Evolutionary conservation across 2,329 filamentous ascomycete species (phyloP).

Genomic region (Aureobasidium musti): DNA sequence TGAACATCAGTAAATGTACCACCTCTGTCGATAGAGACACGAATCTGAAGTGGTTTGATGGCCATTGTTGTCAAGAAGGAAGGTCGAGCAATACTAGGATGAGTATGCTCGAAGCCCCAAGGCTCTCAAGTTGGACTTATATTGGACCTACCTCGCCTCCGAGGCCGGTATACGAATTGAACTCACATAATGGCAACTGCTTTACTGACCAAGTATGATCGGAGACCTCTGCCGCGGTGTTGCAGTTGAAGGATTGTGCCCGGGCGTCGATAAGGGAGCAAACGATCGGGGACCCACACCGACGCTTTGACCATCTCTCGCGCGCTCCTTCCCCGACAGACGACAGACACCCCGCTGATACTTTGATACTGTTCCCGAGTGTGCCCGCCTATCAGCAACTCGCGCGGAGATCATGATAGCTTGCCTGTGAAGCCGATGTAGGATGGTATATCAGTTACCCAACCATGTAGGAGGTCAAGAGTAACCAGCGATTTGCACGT

Average conservation of each 20-base stretch:
- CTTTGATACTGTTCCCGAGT: background rate
- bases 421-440: slow-evolving; percentile 1
- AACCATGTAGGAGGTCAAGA: background rate
- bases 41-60: slow-evolving; percentile 27
- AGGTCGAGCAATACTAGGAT: background rate
- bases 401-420: background rate
- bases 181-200: slow-evolving; percentile 11
- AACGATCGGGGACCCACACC: slow-evolving; percentile 24
- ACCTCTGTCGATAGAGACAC: slow-evolving; percentile 28
- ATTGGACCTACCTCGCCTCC: background rate
- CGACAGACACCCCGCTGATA: background rate
- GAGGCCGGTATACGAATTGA: background rate
- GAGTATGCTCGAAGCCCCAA: background rate
- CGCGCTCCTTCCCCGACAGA: background rate
- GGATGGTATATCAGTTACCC: background rate
- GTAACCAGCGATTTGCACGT: background rate
- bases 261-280: background rate
- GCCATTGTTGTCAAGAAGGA: slow-evolving; percentile 14
- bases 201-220: slow-evolving; percentile 20
- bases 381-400: slow-evolving; percentile 9
- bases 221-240: background rate
- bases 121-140: background rate
- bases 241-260: background rate
- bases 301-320: slow-evolving; percentile 14
- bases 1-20: slow-evolving; percentile 29